Base-by-base conservation (phyloP, 371 early-diverging fungal genomes). In the Dichotomocladium elegans region DNA sequence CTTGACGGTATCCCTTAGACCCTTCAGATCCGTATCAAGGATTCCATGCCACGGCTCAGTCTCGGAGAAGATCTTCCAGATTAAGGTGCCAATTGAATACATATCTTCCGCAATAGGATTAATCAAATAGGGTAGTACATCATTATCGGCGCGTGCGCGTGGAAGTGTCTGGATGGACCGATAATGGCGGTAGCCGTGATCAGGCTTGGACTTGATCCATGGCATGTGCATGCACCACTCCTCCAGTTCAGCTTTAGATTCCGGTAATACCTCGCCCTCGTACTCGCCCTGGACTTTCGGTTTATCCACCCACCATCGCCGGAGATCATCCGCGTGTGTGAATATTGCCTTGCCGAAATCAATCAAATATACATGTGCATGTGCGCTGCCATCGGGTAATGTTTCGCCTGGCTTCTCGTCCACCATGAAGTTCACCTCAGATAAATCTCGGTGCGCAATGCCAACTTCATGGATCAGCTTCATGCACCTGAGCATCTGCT, bases 351-450 rank as follows among this genome's bases (percentile, higher is more conserved):
- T 86, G 3, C 83, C 82, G 61, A 83, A 83, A 53, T 86, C 83
- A 51, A 83, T 86, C 28, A 85, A 56, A 40, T 68, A 76, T 10
- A 85, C 48, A 22, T 72, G 53, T 0, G 82, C 81, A 22, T 61
- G 56, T 1, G 51, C 43, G 21, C 72, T 74, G 5, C 77, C 78
- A 54, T 85, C 86, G 12, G 61, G 51, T 4, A 85, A 56, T 9
- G 58, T 47, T 1, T 52, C 54, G 19, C 62, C 57, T 5, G 55
- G 22, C 8, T 49, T 61, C 45, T 77, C 77, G 47, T 77, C 72
- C 19, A 86, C 83, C 86, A 86, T 86, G 54, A 83, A 80, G 44
- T 83, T 86, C 17, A 81, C 82, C 49, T 82, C 82, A 11, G 81
- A 80, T 9, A 86, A 47, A 54, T 86, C 83, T 10, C 86, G 70